Evolutionary conservation across 768 basidiomycete species (phyloP).

Genomic region (Neoboletus magnificus): DNA sequence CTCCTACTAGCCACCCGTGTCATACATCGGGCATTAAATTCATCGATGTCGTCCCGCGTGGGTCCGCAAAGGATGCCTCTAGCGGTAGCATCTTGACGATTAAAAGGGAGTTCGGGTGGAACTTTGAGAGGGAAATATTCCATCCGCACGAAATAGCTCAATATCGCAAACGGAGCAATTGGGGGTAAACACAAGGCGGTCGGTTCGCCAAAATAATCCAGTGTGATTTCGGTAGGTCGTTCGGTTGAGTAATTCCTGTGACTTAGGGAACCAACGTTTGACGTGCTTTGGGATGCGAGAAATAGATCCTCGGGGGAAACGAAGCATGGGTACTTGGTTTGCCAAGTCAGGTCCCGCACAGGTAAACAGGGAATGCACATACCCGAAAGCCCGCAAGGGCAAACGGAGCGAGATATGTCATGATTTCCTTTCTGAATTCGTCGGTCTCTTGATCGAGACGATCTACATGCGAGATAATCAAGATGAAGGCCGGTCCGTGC

Average conservation of each 20-base stretch:
- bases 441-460: constrained; percentile 34
- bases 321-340: constrained; percentile 37
- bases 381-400: constrained; percentile 51
- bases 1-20: constrained; percentile 34
- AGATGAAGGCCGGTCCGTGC: background rate
- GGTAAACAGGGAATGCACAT: constrained; percentile 18
- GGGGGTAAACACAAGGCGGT: constrained; percentile 37
- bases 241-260: constrained; percentile 31
- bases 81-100: constrained; percentile 33
- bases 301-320: constrained; percentile 36
- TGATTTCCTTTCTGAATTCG: constrained; percentile 31
- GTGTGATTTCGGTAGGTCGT: constrained; percentile 27
- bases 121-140: constrained; percentile 35
- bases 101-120: constrained; percentile 41
- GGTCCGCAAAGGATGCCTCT: constrained; percentile 36
- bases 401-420: constrained; percentile 40
- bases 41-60: constrained; percentile 44
- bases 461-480: constrained; percentile 8
- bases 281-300: constrained; percentile 12
- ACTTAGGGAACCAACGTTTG: constrained; percentile 15
- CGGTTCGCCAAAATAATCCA: constrained; percentile 44
- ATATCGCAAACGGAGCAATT: constrained; percentile 43
- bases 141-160: constrained; percentile 45
- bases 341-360: constrained; percentile 7
- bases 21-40: constrained; percentile 41